A percentile compares a stretch with the other conserved stretches of the same genome.
These are phyloP conservation scores for Antarctomyces pellizariae DNA, from an alignment of 495 filamentous ascomycete genomes.

Conservation along the genomic window DNA sequence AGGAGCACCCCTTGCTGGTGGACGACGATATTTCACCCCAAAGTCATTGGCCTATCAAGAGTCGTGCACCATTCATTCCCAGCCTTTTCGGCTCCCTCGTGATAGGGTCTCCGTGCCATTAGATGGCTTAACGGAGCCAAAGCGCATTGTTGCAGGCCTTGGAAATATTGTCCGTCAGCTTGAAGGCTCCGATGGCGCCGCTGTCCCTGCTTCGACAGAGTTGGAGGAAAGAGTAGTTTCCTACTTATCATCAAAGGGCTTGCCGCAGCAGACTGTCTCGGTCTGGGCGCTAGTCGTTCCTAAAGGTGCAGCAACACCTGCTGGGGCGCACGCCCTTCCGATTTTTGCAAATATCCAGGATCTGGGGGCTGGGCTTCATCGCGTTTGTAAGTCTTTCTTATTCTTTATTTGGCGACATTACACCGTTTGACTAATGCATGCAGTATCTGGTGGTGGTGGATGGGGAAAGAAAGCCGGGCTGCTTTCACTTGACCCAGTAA, in stretches of 20 bases:
- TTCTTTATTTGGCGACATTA: not conserved
- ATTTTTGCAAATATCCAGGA: slow-evolving; percentile 7
- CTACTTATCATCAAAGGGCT: slow-evolving; percentile 21
- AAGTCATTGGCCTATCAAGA: slow-evolving; percentile 7
- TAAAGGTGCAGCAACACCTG: slow-evolving; percentile 5
- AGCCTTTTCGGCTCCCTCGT: slow-evolving; percentile 8
- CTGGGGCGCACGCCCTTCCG: slow-evolving; percentile 10
- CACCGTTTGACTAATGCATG: not conserved
- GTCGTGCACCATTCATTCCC: slow-evolving; percentile 15
- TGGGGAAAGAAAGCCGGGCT: slow-evolving; percentile 77
- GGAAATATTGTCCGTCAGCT: slow-evolving; percentile 61
- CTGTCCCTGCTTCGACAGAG: slow-evolving; percentile 49
- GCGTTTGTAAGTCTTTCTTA: slow-evolving; percentile 23
- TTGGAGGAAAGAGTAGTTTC: slow-evolving; percentile 40
- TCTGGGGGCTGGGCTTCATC: slow-evolving; percentile 20
- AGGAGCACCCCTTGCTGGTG: slow-evolving; percentile 1
- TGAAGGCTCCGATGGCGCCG: slow-evolving; percentile 18
- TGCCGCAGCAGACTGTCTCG: slow-evolving; percentile 23
- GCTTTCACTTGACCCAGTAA: slow-evolving; percentile 57
- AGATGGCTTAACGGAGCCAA: slow-evolving; percentile 36
- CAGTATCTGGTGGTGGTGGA: slow-evolving; percentile 47
- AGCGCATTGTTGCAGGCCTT: slow-evolving; percentile 39
- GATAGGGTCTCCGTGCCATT: slow-evolving; percentile 21
- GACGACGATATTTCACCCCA: too few relatives aligned
- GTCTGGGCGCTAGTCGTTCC: slow-evolving; percentile 61